Conservation (phyloP, 768 basidiomycete genomes). For the Tylopilus intermedius region DNA sequence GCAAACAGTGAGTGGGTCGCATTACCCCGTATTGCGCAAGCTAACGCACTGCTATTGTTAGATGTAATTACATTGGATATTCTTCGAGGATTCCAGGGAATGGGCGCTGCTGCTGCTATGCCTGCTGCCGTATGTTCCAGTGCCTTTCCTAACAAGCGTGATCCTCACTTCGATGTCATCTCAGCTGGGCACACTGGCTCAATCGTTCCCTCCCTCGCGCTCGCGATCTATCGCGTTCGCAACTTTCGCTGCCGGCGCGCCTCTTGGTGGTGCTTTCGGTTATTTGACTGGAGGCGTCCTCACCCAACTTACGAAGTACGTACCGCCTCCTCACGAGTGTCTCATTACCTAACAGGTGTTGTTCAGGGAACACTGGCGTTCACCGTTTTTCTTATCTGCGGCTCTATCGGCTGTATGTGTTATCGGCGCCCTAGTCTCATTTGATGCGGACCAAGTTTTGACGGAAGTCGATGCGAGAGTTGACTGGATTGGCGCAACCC, state of each 20-base stretch:
- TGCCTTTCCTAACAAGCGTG: background rate
- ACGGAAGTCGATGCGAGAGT: conserved; percentile 43
- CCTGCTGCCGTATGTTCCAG: conserved; percentile 56
- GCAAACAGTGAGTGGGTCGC: no score
- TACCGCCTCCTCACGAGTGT: background rate
- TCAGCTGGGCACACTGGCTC: conserved; percentile 28
- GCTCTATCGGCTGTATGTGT: conserved; percentile 52
- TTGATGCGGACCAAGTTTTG: conserved; percentile 51
- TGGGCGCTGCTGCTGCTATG: conserved; percentile 70
- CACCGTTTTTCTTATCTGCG: conserved; percentile 55
- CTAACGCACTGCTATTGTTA: conserved; percentile 20
- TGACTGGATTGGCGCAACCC: conserved; percentile 74
- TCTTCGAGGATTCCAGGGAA: conserved; percentile 72
- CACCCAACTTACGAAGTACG: conserved; percentile 44
- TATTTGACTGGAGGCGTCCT: conserved; percentile 64
- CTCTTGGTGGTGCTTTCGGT: conserved; percentile 73
- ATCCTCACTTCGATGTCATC: background rate
- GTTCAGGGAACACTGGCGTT: conserved; percentile 56
- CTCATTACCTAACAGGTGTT: background rate
- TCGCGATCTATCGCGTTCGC: conserved; percentile 72
- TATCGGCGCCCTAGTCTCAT: conserved; percentile 49
- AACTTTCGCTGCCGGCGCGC: conserved; percentile 79
- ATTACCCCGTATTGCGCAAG: no score
- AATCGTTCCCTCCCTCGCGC: no score
- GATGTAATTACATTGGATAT: conserved; percentile 60